Conservation (phyloP, 106 monocot species). For the Amphibolis antarctica region DNA sequence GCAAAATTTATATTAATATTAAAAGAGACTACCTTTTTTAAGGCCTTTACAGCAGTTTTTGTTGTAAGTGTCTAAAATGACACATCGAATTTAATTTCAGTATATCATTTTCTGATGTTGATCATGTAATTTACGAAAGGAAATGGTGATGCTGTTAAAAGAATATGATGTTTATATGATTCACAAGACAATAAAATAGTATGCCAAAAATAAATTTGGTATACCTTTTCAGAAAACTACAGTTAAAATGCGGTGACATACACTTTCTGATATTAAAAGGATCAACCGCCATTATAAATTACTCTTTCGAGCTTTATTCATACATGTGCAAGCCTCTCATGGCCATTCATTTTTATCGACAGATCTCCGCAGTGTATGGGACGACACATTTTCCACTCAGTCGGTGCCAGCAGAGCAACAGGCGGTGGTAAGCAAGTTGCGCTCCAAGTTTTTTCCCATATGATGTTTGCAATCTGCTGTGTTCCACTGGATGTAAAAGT, state of each 20-base stretch:
- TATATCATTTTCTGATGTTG: no score
- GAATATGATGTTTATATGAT: no score
- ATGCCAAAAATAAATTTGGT: no score
- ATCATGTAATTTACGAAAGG: no score
- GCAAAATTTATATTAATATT: no score
- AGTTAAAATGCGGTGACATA: background rate
- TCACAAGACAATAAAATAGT: no score
- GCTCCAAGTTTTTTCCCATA: slow-evolving; percentile 29
- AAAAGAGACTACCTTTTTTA: no score
- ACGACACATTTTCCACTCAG: slow-evolving; percentile 34
- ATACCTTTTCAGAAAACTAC: background rate
- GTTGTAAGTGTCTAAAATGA: no score
- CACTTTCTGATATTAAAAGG: no score
- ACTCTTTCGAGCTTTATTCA: background rate
- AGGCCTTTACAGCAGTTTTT: no score
- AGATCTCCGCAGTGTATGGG: slow-evolving; percentile 56
- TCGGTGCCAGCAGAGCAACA: slow-evolving; percentile 16
- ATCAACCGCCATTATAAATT: background rate
- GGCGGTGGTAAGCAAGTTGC: slow-evolving; percentile 26
- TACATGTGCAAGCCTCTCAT: background rate
- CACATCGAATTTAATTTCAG: no score
- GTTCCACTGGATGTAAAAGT: background rate
- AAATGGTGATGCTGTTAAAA: no score
- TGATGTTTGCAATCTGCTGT: background rate
- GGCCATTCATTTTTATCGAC: background rate